Percentiles rank a stretch among this genome's conserved stretches.
phyloP scores from a whole-genome alignment of 148 eudicot genomes.

The Chenopodium formosanum region DNA sequence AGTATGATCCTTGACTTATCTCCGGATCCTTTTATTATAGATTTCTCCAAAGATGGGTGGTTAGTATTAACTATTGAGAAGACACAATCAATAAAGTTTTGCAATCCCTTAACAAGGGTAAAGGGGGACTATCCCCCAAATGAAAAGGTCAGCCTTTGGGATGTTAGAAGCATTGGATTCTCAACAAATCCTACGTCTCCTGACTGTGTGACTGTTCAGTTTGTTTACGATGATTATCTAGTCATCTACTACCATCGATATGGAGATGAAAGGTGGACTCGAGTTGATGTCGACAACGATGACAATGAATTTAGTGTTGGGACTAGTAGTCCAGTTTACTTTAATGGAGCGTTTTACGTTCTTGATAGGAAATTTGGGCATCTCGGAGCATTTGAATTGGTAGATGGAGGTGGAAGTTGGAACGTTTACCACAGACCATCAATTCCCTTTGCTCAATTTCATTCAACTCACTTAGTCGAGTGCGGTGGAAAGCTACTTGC shows the following conservation, averaged over 20 bases:
- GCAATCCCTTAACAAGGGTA: slow-evolving; percentile 5
- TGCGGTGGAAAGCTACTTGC: not conserved
- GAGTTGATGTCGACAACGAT: not conserved
- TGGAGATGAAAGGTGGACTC: slow-evolving; percentile 3
- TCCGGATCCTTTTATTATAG: not conserved
- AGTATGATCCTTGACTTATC: not conserved
- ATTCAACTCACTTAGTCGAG: slow-evolving; percentile 4
- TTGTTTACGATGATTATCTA: not conserved
- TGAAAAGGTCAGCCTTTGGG: not conserved
- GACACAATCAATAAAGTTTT: not conserved
- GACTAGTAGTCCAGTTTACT: not conserved
- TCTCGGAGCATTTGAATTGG: no score
- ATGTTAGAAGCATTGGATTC: slow-evolving; percentile 14
- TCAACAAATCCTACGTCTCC: slow-evolving; percentile 10
- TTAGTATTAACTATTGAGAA: not conserved
- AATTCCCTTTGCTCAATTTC: not conserved
- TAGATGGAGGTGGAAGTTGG: not conserved
- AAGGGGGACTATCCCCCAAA: not conserved
- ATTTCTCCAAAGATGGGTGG: slow-evolving; percentile 20
- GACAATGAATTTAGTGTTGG: not conserved
- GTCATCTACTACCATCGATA: no score
- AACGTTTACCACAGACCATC: not conserved
- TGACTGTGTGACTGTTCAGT: not conserved
- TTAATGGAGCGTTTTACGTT: not conserved
- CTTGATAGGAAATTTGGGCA: not conserved